These are phyloP conservation scores for Penicillium longicatenatum DNA, from an alignment of 495 filamentous ascomycete genomes.

Conservation along the genomic window DNA sequence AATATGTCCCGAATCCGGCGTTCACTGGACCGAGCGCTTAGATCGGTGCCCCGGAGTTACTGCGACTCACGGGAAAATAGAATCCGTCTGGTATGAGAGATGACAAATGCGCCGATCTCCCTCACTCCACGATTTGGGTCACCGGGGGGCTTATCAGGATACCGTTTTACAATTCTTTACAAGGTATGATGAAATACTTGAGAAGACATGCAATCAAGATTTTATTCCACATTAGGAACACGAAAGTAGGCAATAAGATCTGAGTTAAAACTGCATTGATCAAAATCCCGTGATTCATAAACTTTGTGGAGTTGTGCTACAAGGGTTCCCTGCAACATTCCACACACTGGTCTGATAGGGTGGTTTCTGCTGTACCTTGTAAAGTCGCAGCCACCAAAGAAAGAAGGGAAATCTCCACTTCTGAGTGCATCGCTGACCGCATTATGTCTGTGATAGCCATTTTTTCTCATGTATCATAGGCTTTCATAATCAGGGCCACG, in stretches of 20 bases:
- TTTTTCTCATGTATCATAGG: not conserved
- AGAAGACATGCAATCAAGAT: not conserved
- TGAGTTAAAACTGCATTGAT: no score
- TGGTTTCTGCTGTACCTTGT: not conserved
- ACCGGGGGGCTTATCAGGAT: conserved; percentile 30
- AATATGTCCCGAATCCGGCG: conserved; percentile 27
- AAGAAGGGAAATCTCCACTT: not conserved
- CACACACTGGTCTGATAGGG: not conserved
- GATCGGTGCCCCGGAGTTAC: conserved; percentile 21
- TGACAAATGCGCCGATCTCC: conserved; percentile 49
- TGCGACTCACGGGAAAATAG: conserved; percentile 40
- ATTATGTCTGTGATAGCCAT: not conserved
- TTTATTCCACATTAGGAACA: no score
- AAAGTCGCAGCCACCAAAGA: not conserved
- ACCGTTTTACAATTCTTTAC: conserved; percentile 5
- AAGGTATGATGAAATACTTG: conserved; percentile 1
- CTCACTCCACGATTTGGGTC: conserved; percentile 39
- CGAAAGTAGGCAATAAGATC: no score
- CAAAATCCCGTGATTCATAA: not conserved
- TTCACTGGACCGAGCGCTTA: conserved; percentile 20
- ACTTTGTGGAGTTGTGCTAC: conserved; percentile 6
- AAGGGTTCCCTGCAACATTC: not conserved
- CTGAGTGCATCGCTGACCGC: conserved; percentile 1
- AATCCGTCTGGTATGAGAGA: conserved; percentile 43
- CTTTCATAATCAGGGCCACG: conserved; percentile 3